These are phyloP conservation scores for Bocquillonia castaneifolia DNA, from an alignment of 441 rosid species.

Conservation along the genomic window DNA sequence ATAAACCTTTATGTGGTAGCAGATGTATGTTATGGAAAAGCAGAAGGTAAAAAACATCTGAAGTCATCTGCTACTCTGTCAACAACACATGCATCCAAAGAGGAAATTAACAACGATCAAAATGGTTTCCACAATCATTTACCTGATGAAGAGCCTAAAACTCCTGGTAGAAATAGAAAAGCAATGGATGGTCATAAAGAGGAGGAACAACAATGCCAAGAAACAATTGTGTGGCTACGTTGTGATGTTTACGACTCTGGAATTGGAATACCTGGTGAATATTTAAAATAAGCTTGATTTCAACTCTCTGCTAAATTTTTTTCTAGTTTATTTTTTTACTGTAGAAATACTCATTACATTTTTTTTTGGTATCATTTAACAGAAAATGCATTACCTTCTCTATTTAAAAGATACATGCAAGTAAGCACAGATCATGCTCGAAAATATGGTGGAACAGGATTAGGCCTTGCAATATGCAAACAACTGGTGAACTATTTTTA, in stretches of 20 bases:
- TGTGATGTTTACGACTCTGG: constrained; percentile 94
- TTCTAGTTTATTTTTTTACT: neutral
- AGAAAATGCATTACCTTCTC: constrained; percentile 82
- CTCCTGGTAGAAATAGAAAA: constrained; percentile 26
- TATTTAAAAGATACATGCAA: constrained; percentile 92
- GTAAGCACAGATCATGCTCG: constrained; percentile 91
- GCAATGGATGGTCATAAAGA: constrained; percentile 30
- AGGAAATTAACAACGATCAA: constrained; percentile 31
- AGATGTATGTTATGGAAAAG: constrained; percentile 49
- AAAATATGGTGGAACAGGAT: constrained; percentile 95
- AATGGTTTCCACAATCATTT: constrained; percentile 28
- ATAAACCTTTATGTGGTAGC: constrained; percentile 66
- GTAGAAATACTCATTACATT: constrained; percentile 8
- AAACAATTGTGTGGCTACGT: constrained; percentile 72
- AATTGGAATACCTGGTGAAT: constrained; percentile 89
- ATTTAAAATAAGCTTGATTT: neutral
- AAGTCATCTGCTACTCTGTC: constrained; percentile 29
- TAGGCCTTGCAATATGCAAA: constrained; percentile 98
- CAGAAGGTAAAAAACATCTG: constrained; percentile 34
- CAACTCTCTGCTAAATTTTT: neutral
- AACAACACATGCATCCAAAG: constrained; percentile 24
- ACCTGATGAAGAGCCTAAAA: constrained; percentile 27
- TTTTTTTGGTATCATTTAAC: constrained; percentile 24
- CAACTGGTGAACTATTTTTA: constrained; percentile 55
- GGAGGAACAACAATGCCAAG: constrained; percentile 37